A percentile compares a stretch with the other conserved stretches of the same genome.
phyloP scores from a whole-genome alignment of 169 alveolate species.

The Blepharisma undulans region DNA sequence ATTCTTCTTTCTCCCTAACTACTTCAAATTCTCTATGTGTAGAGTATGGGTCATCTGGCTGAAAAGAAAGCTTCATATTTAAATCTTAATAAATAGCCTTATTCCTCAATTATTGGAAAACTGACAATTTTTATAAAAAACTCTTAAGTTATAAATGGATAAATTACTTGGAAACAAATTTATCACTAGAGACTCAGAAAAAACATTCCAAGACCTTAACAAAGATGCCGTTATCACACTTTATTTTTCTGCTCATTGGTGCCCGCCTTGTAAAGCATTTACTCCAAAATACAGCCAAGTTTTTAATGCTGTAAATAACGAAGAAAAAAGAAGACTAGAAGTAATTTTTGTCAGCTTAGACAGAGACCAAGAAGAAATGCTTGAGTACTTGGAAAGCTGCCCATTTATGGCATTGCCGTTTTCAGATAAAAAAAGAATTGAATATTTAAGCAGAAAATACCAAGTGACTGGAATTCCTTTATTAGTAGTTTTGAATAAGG shows the following conservation, averaged over 20 bases:
- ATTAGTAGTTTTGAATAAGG: conserved; percentile 63
- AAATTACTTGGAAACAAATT: conserved; percentile 1
- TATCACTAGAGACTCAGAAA: conserved; percentile 32
- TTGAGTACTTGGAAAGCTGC: conserved; percentile 67
- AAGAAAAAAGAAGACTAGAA: conserved; percentile 54
- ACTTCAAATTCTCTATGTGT: background rate
- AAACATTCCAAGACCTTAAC: background rate
- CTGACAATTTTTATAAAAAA: background rate
- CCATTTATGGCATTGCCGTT: conserved; percentile 83
- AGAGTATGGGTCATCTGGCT: background rate
- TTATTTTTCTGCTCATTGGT: conserved; percentile 85
- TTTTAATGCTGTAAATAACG: conserved; percentile 55
- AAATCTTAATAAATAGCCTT: background rate
- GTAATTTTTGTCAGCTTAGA: conserved; percentile 73
- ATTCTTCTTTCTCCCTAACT: background rate
- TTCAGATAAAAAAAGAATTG: conserved; percentile 51
- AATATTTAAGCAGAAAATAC: conserved; percentile 36
- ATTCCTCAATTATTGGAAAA: background rate
- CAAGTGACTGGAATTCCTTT: conserved; percentile 76
- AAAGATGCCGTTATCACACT: conserved; percentile 65
- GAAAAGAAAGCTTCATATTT: background rate
- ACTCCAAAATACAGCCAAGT: conserved; percentile 71
- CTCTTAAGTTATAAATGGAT: background rate
- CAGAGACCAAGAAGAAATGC: conserved; percentile 63
- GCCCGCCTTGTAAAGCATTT: conserved; percentile 82